Evolutionary conservation across 2,329 filamentous ascomycete genomes (phyloP).

Genomic region (Chaetothyriales sp.): DNA sequence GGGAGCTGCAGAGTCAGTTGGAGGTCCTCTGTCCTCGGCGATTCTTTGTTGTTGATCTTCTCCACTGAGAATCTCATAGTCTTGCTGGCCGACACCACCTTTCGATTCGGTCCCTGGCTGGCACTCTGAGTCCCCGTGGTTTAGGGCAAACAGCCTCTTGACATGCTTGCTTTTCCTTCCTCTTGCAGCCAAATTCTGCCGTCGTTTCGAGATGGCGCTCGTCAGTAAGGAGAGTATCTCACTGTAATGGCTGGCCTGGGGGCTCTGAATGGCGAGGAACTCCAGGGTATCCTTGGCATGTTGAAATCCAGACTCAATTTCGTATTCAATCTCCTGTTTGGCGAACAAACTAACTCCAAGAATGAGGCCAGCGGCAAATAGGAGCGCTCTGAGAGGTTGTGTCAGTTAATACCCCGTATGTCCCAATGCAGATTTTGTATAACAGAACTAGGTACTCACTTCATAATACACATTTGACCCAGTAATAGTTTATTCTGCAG

Average conservation of each 20-base stretch:
- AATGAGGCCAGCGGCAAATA: constrained; percentile 45
- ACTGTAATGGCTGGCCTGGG: constrained; percentile 44
- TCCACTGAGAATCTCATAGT: background rate
- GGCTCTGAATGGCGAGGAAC: constrained; percentile 36
- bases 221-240: constrained; percentile 40
- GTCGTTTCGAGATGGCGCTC: constrained; percentile 33
- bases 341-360: constrained; percentile 45
- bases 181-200: constrained; percentile 20
- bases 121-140: background rate
- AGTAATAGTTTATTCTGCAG: constrained; percentile 33
- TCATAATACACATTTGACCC: constrained; percentile 46
- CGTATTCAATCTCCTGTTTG: constrained; percentile 31
- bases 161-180: background rate
- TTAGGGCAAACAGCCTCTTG: background rate
- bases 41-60: background rate
- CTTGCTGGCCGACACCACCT: background rate
- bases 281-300: constrained; percentile 38
- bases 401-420: background rate
- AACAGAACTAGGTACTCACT: constrained; percentile 29
- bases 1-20: background rate
- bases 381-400: constrained; percentile 30
- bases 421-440: background rate
- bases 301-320: constrained; percentile 37
- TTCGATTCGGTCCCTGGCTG: background rate
- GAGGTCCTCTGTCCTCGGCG: background rate